Percentiles rank a stretch among this genome's conserved stretches.
These are phyloP conservation scores for Furcasterigmium furcatum DNA, from an alignment of 2,329 filamentous ascomycete genomes.

Conservation along the genomic window DNA sequence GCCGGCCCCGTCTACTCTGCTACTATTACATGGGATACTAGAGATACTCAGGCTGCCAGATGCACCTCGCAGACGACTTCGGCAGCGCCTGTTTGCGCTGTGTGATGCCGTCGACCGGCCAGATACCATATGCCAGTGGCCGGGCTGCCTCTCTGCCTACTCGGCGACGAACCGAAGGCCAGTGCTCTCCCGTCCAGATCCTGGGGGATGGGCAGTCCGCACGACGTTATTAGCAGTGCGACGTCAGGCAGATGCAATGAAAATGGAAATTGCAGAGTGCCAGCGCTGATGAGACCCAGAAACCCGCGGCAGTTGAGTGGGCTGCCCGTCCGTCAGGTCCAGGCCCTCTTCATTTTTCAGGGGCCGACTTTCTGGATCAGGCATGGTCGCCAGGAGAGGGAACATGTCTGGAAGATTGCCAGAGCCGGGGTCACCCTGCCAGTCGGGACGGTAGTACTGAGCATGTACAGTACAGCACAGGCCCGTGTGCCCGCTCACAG, in stretches of 20 bases:
- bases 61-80: too few species aligned
- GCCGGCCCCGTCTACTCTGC: too few species aligned
- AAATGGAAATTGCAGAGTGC: background rate
- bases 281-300: background rate
- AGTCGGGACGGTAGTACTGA: too few species aligned
- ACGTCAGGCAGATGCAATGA: background rate
- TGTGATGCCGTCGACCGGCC: too few species aligned
- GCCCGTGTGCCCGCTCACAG: background rate
- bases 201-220: background rate
- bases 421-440: slow-evolving; percentile 9
- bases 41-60: too few species aligned
- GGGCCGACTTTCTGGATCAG: slow-evolving; percentile 3
- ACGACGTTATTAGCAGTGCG: background rate
- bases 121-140: too few species aligned
- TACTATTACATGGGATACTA: too few species aligned
- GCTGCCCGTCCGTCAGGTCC: background rate
- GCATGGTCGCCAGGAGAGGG: slow-evolving; percentile 3
- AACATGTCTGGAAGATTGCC: slow-evolving; percentile 11
- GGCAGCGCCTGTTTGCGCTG: too few species aligned
- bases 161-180: too few species aligned
- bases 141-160: too few species aligned
- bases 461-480: background rate
- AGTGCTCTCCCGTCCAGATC: background rate
- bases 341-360: background rate
- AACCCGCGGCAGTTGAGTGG: slow-evolving; percentile 6